Evolutionary conservation across 202 grass and related monocot species (phyloP), one percentile per base, ranked within the genome.

Genomic region (Setaria italica): DNA sequence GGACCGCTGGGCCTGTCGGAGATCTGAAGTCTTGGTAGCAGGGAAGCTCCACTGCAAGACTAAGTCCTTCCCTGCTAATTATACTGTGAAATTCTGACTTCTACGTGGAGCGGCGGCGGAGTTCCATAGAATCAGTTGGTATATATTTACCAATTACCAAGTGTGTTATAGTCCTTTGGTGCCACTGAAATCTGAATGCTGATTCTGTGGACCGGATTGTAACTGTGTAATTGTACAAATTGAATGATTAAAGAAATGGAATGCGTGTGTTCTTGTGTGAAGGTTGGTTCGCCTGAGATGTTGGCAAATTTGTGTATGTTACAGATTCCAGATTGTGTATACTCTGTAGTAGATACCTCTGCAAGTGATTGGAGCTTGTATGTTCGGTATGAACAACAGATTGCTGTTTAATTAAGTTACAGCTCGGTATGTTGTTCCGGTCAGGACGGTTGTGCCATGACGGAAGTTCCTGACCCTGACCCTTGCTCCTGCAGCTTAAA

Each of bases 21-120:
- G 94, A 97, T 72, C 81, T 97, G 50, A 97, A 97, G 72, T 86
- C 81, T 75, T 97, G 92, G 94, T 94, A 92, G 75, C 65, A 67
- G 34, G 55, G 82, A 74, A 77, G 8, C n/a, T 75, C 74, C 25
- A 46, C 17, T 74, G 21, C 25, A 51, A 50, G 11, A 73, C 2
- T 64, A 29, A 29, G 68, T 20, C 30, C 33, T 42, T 59, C 17
- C 29, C 25, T 48, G 34, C 16, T 67, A 46, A 54, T 63, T 37
- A 50, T 84, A 43, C n/a, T 80, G 25, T 48, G 42, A 84, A 75
- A 29, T 74, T 68, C 55, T 42, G 14, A 29, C 29, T 65, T 69
- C 34, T 78, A 39, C 37, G 5, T 4, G 37, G 37, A 39, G 37
- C 50, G 1, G 30, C 29, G 29, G 70, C 77, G 25, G 21, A 74